Conservation (phyloP, 345 rosid genomes). For the Dipteronia sinensis region DNA sequence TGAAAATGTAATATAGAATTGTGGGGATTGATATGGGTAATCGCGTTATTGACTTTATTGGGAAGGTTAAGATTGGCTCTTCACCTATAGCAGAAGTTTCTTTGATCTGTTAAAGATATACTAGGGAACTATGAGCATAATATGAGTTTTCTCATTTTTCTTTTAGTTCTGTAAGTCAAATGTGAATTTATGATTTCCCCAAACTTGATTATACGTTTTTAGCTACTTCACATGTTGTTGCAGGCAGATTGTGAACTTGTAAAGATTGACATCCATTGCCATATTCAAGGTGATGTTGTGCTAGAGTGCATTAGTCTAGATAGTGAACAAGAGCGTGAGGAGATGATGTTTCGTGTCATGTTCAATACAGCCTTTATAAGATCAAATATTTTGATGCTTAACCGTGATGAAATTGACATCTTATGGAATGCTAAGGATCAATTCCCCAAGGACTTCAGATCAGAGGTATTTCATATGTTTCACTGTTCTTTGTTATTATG, state of each 20-base stretch:
- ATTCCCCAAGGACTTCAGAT: conserved; percentile 71
- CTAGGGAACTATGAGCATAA: neutral
- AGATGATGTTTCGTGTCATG: conserved; percentile 76
- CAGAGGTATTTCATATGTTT: conserved; percentile 53
- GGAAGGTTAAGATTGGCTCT: neutral
- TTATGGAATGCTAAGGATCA: conserved; percentile 62
- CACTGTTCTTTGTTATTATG: conserved; percentile 3
- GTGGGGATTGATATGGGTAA: neutral
- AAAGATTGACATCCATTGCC: conserved; percentile 70
- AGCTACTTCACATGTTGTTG: conserved; percentile 38
- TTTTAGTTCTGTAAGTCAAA: conserved; percentile 4
- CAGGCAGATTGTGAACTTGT: conserved; percentile 70
- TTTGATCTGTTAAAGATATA: neutral
- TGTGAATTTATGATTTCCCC: neutral
- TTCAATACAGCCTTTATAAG: conserved; percentile 76
- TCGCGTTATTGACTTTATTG: neutral
- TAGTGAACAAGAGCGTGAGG: conserved; percentile 59
- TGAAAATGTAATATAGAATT: neutral
- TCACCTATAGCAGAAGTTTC: neutral
- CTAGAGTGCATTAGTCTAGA: conserved; percentile 69
- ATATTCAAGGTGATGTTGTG: conserved; percentile 78
- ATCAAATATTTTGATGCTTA: conserved; percentile 65
- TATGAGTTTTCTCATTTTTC: neutral
- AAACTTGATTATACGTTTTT: conserved; percentile 14
- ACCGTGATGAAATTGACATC: conserved; percentile 66